These are phyloP conservation scores for Hanseniaspora lachancei DNA, from an alignment of 805 yeast genomes.

Conservation along the genomic window DNA sequence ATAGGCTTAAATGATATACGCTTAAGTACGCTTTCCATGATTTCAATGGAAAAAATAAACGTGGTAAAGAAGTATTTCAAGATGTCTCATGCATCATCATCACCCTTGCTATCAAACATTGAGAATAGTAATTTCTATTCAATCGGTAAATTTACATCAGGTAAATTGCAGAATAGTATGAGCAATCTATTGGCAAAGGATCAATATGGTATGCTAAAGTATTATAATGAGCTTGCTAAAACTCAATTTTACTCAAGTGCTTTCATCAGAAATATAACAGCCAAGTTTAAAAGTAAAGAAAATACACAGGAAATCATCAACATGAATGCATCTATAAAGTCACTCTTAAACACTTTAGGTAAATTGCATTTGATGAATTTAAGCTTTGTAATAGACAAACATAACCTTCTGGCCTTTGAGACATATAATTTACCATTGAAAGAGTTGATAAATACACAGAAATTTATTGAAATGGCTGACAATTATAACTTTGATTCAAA, in stretches of 20 bases:
- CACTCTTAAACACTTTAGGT: neutral
- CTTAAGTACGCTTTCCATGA: neutral
- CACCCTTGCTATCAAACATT: neutral
- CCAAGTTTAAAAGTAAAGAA: neutral
- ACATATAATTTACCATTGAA: neutral
- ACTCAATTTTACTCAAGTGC: neutral
- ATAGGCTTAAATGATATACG: neutral
- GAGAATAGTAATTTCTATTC: neutral
- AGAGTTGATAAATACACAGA: neutral
- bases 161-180: neutral
- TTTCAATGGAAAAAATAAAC: neutral
- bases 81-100: neutral
- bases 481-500: neutral
- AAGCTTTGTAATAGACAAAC: neutral
- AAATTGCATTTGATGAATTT: neutral
- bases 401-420: neutral
- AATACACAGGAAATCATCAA: neutral
- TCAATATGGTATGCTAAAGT: neutral
- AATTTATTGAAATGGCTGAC: neutral
- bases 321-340: neutral
- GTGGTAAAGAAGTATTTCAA: neutral
- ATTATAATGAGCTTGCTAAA: neutral
- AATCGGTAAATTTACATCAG: neutral
- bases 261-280: neutral
- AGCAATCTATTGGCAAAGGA: neutral